Evolutionary conservation across 352 stramenopile genomes (phyloP).

Genomic region (Pythium volutum): DNA sequence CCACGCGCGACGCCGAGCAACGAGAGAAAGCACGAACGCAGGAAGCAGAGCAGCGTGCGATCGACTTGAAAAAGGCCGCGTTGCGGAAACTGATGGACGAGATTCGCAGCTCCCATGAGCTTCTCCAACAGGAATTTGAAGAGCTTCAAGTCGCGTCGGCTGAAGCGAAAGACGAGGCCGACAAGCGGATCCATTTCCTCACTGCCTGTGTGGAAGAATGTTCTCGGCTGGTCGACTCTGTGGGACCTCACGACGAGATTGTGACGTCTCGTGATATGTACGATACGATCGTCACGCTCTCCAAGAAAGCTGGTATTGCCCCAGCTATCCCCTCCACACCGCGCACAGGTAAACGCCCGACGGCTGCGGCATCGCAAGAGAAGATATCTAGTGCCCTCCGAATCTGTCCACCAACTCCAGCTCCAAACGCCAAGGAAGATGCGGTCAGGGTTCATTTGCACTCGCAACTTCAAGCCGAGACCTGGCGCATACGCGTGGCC

Average conservation of each 20-base stretch:
- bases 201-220: slow-evolving; percentile 43
- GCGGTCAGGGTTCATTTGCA: background rate
- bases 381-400: background rate
- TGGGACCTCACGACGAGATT: slow-evolving; percentile 11
- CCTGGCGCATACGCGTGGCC: slow-evolving; percentile 30
- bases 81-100: background rate
- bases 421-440: background rate
- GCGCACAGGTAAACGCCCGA: background rate
- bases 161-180: slow-evolving; percentile 29
- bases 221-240: slow-evolving; percentile 26
- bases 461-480: slow-evolving; percentile 18
- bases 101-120: slow-evolving; percentile 5
- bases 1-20: background rate
- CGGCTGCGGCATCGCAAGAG: background rate
- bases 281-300: slow-evolving; percentile 35
- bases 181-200: slow-evolving; percentile 44
- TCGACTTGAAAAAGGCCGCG: background rate
- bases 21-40: background rate
- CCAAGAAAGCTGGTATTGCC: slow-evolving; percentile 7
- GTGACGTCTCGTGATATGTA: slow-evolving; percentile 34
- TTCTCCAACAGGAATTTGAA: slow-evolving; percentile 35
- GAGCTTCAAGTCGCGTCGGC: slow-evolving; percentile 28
- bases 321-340: background rate
- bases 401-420: background rate
- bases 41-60: background rate